Evolutionary conservation across 441 rosid genomes (phyloP).

Genomic region (Erodium texanum): DNA sequence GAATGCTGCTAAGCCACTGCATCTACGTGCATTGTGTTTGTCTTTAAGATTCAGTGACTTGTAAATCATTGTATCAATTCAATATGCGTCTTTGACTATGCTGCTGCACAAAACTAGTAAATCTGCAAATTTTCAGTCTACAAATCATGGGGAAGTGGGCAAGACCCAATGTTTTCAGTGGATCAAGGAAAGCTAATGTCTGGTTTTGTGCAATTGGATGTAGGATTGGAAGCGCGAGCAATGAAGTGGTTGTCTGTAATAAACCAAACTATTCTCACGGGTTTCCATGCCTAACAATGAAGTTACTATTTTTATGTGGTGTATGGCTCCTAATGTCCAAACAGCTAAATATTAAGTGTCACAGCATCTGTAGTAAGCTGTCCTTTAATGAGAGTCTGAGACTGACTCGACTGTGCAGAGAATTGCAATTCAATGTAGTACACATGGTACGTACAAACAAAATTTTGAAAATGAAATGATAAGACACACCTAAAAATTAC

Average conservation of each 20-base stretch:
- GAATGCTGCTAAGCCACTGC: too few relatives aligned
- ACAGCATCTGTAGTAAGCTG: conserved; percentile 3
- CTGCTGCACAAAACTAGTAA: not conserved
- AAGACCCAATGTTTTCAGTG: conserved; percentile 39
- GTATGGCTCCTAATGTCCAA: conserved; percentile 34
- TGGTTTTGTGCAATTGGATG: too few relatives aligned
- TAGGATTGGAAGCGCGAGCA: too few relatives aligned
- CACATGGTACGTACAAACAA: not conserved
- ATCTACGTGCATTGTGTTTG: not conserved
- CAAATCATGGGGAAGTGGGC: conserved; percentile 71
- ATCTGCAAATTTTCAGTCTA: conserved; percentile 35
- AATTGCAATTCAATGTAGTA: not conserved
- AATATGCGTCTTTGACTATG: not conserved
- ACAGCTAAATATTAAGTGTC: conserved; percentile 27
- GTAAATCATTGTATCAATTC: not conserved
- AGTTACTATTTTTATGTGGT: conserved; percentile 57
- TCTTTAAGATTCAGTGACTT: not conserved
- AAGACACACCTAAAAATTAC: not conserved
- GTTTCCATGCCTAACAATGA: conserved; percentile 64
- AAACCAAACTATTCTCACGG: too few relatives aligned
- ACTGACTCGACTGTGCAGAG: conserved; percentile 15
- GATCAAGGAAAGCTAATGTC: too few relatives aligned
- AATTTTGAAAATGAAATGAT: not conserved
- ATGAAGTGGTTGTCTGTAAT: too few relatives aligned
- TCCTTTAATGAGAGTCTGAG: conserved; percentile 6